Evolutionary conservation across 768 basidiomycete species (phyloP).

Genomic region (Russula vinacea): DNA sequence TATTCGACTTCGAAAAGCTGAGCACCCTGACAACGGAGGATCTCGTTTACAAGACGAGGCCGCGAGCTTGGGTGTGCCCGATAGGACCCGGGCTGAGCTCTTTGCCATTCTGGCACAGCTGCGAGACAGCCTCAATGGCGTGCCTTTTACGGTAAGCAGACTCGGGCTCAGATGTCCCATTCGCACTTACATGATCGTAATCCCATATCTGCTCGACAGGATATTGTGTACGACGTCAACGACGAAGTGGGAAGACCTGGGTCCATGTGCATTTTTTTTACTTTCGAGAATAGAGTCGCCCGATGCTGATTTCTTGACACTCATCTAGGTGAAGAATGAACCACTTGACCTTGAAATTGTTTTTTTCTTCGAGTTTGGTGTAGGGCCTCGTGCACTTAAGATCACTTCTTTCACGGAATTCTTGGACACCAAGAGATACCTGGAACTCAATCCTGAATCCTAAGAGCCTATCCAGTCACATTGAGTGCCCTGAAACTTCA

Average conservation of each 20-base stretch:
- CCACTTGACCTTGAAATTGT: neutral
- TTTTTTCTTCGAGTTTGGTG: neutral
- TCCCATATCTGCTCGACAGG: neutral
- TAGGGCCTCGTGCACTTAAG: neutral
- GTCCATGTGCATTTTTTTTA: neutral
- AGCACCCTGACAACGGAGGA: neutral
- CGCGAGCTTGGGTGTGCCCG: neutral
- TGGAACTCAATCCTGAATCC: neutral
- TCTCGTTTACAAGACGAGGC: neutral
- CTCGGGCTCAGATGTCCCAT: too few relatives aligned
- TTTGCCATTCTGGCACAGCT: neutral
- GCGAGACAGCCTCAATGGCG: neutral
- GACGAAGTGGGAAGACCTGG: slow-evolving; percentile 6
- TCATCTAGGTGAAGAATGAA: neutral
- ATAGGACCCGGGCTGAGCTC: neutral
- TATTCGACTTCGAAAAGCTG: neutral
- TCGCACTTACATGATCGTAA: neutral
- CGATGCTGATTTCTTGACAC: neutral
- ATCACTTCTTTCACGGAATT: neutral
- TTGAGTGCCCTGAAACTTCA: neutral
- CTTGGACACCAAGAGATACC: neutral
- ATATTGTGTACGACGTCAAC: neutral
- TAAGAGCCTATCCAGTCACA: neutral
- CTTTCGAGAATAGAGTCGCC: neutral
- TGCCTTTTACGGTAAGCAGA: neutral